Conservation (phyloP, 345 rosid genomes). For the Aquilaria malaccensis region DNA sequence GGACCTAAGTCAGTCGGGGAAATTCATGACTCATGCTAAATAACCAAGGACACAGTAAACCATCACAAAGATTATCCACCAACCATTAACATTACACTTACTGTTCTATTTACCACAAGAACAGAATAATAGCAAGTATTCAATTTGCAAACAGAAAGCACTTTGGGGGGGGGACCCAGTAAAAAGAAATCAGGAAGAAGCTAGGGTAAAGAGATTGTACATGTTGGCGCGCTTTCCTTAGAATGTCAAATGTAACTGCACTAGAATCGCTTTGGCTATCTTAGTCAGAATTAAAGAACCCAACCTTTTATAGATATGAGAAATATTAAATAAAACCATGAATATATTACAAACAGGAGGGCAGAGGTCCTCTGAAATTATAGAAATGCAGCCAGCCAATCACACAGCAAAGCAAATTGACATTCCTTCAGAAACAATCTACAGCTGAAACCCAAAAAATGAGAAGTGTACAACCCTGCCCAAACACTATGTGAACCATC, state of each 20-base stretch:
- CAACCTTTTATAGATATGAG: neutral
- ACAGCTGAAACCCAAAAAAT: too few relatives aligned
- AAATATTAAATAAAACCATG: neutral
- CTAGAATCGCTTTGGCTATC: conserved; percentile 91
- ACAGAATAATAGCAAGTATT: neutral
- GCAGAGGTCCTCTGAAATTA: neutral
- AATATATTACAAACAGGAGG: neutral
- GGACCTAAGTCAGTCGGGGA: conserved; percentile 43
- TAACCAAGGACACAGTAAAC: neutral
- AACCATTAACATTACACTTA: neutral
- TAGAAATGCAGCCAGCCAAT: too few relatives aligned
- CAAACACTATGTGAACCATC: too few relatives aligned
- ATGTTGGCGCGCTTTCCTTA: conserved; percentile 77
- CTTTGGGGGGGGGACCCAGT: neutral
- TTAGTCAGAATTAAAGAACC: conserved; percentile 31
- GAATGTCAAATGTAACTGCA: conserved; percentile 48
- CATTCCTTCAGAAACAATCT: too few relatives aligned
- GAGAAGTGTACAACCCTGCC: too few relatives aligned
- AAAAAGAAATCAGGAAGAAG: conserved; percentile 1
- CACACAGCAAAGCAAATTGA: too few relatives aligned
- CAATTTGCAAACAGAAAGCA: neutral
- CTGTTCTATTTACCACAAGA: neutral
- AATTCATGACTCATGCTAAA: neutral
- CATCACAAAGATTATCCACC: neutral
- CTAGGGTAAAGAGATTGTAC: conserved; percentile 25